Evolutionary conservation across 768 basidiomycete species (phyloP).

Genomic region (Suillus tomentosus): DNA sequence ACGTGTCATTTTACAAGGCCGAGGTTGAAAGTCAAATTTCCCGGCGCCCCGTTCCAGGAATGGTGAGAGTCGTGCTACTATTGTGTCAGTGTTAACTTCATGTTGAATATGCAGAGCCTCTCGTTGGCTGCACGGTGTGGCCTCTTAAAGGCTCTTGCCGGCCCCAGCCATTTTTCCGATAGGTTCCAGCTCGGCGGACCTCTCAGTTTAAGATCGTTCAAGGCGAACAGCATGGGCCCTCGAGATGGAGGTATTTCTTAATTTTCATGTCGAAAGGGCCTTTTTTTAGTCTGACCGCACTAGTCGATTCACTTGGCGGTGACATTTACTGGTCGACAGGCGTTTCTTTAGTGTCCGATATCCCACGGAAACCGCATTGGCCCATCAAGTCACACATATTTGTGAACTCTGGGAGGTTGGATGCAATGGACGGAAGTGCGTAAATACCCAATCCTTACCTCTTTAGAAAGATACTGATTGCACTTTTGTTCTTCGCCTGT

Average conservation of each 20-base stretch:
- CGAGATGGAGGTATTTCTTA: slow-evolving; percentile 54
- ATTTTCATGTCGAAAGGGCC: neutral
- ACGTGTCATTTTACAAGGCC: slow-evolving; percentile 73
- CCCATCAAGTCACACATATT: slow-evolving; percentile 81
- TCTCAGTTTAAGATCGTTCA: slow-evolving; percentile 77
- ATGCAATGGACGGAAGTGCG: slow-evolving; percentile 59
- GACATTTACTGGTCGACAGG: slow-evolving; percentile 82
- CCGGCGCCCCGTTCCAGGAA: slow-evolving; percentile 54
- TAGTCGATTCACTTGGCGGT: slow-evolving; percentile 86
- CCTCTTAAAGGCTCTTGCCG: slow-evolving; percentile 62
- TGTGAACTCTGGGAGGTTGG: slow-evolving; percentile 79
- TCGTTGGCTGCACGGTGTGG: slow-evolving; percentile 77
- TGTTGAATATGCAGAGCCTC: slow-evolving; percentile 51
- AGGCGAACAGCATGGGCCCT: slow-evolving; percentile 74
- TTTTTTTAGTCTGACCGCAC: neutral
- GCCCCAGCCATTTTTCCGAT: slow-evolving; percentile 69
- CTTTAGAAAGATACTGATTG: slow-evolving; percentile 20
- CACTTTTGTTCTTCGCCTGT: neutral
- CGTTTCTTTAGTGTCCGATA: slow-evolving; percentile 69
- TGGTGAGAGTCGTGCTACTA: slow-evolving; percentile 45
- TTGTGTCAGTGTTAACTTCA: neutral
- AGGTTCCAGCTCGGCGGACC: slow-evolving; percentile 95
- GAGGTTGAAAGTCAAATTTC: slow-evolving; percentile 69
- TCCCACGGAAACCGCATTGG: slow-evolving; percentile 79
- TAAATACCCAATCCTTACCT: slow-evolving; percentile 11